Conservation (phyloP, 129 eudicot genomes). For the Saussurea involucrata region DNA sequence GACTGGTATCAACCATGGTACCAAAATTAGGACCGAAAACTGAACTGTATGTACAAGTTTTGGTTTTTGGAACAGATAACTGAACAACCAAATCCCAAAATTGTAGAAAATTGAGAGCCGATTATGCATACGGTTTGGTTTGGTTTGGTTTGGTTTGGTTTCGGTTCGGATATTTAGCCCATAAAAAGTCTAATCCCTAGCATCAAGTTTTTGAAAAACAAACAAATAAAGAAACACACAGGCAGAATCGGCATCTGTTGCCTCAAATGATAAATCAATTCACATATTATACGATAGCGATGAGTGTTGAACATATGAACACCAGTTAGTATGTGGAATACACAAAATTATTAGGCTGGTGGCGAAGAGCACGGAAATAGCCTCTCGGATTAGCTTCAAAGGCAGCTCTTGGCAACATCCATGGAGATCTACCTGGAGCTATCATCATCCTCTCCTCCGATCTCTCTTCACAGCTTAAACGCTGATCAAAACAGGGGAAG, state of each 20-base stretch:
- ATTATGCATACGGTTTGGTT: no score
- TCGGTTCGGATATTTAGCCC: no score
- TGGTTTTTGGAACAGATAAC: no score
- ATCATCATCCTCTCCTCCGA: conserved; percentile 14
- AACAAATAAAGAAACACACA: neutral
- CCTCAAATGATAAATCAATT: neutral
- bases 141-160: no score
- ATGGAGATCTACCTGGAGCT: conserved; percentile 8
- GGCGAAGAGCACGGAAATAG: neutral
- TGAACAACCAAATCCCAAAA: no score
- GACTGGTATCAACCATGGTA: no score
- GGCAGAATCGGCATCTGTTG: neutral
- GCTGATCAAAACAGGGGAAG: conserved; percentile 6
- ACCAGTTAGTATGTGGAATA: neutral
- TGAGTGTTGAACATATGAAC: neutral
- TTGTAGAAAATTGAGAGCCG: no score
- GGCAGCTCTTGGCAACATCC: conserved; percentile 4
- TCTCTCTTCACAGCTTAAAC: neutral
- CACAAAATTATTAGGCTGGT: neutral
- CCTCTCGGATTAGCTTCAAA: conserved; percentile 3
- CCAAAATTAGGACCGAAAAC: no score
- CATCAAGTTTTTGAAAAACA: neutral
- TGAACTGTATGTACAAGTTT: no score
- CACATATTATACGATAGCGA: neutral
- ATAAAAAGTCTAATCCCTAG: no score